Base-by-base conservation (phyloP, 768 basidiomycete species). In the Paxillus ammoniavirescens region DNA sequence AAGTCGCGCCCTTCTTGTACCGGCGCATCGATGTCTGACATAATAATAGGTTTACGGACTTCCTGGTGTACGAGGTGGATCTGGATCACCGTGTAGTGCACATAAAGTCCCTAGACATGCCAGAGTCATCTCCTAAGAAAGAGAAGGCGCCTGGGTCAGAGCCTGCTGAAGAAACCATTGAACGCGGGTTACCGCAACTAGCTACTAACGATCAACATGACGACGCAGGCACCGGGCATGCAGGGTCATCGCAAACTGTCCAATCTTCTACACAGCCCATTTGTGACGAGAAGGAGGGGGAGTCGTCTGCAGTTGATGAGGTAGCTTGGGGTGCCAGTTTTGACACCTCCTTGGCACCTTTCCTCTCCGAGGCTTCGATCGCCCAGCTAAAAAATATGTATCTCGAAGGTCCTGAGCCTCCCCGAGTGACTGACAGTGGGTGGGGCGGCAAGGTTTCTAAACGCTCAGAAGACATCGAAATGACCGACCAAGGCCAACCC, bases 61-160 rank as follows among this genome's bases (percentile, higher is more conserved):
- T 99, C 67, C 63, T 98, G 62, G 97, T 99, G 17, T 89, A 81
- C 63, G 97, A 99, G 73, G 87, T 99, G 31, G 86, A 90, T 64
- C 79, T 84, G 55, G 86, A 91, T 58, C 81, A 86, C 42, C 82
- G 89, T 57, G 86, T 91, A 8, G 73, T 97, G 15, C 88, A 91
- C 64, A 65, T 99, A 33, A 91, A 91, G 66, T 82, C 84, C 49
- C 79, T 98, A 37, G 80, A 74, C 35, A 84, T 84, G 65, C 94
- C 93, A 2, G 76, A 80, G 54, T 77, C 77, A 23, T 68, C 82
- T 23, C 62, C 74, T 9, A 81, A 80, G 61, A 79, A 76, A 60
- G 63, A 58, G 35, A 65, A 65, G 49, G 50, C 42, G 8, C 36
- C 73, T 44, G 71, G 73, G 33, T 66, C 68, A 6, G 33, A 45